Conservation (phyloP, 2,329 filamentous ascomycete genomes). For the Achaetomium macrosporum region DNA sequence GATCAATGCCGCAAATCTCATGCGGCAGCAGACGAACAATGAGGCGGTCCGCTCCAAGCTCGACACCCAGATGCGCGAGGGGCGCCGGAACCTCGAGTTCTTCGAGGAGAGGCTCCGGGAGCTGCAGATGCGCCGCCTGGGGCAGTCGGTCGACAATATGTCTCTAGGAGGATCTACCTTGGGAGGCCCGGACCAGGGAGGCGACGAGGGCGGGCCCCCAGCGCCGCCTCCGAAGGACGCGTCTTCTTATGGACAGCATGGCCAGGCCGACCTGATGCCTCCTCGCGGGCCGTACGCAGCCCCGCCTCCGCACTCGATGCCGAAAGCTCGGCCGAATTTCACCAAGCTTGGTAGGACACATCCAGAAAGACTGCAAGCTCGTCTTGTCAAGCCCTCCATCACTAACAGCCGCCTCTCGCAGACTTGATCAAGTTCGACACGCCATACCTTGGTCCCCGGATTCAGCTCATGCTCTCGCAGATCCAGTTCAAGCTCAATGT, state of each 20-base stretch:
- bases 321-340: slow-evolving; percentile 80
- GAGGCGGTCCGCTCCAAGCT: slow-evolving; percentile 82
- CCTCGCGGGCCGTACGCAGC: slow-evolving; percentile 73
- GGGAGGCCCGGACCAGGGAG: slow-evolving; percentile 39
- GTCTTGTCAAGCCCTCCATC: not conserved
- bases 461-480: slow-evolving; percentile 98
- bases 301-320: slow-evolving; percentile 60
- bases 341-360: slow-evolving; percentile 78
- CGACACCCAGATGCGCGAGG: slow-evolving; percentile 91
- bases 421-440: slow-evolving; percentile 99
- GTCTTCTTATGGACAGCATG: slow-evolving; percentile 46
- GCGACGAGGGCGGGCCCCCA: slow-evolving; percentile 45
- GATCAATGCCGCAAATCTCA: slow-evolving; percentile 87
- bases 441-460: slow-evolving; percentile 87
- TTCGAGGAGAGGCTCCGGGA: slow-evolving; percentile 89
- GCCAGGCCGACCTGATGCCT: slow-evolving; percentile 70
- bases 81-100: slow-evolving; percentile 88
- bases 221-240: slow-evolving; percentile 71
- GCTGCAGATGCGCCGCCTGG: slow-evolving; percentile 73
- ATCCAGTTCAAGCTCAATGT: slow-evolving; percentile 98
- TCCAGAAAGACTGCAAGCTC: not conserved
- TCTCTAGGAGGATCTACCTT: slow-evolving; percentile 40
- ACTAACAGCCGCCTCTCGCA: slow-evolving; percentile 32
- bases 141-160: slow-evolving; percentile 62
- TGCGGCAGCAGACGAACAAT: slow-evolving; percentile 95